Evolutionary conservation across 1,284 basidiomycete species (phyloP).

Genomic region (Somion occarium): DNA sequence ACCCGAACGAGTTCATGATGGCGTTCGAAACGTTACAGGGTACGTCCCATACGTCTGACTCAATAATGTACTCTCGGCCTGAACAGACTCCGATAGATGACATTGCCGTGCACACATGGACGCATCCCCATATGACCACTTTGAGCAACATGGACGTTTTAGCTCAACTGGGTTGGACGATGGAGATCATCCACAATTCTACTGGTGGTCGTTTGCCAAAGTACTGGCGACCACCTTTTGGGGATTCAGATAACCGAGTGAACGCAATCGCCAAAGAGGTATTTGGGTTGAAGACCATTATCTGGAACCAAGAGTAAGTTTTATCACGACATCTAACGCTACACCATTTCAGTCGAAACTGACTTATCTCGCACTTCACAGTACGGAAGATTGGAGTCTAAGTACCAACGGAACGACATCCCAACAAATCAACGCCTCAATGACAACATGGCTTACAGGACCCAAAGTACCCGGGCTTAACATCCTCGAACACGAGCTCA

Average conservation of each 20-base stretch:
- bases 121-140: conserved; percentile 79
- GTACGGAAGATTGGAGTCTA: conserved; percentile 67
- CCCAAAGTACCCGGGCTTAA: conserved; percentile 72
- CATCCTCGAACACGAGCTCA: conserved; percentile 83
- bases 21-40: conserved; percentile 42
- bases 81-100: conserved; percentile 34
- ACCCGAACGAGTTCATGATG: conserved; percentile 48
- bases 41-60: not conserved
- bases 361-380: conserved; percentile 25
- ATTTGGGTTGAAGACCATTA: conserved; percentile 62
- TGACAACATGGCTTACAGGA: conserved; percentile 55
- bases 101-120: conserved; percentile 80
- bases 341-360: too few species aligned
- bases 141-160: conserved; percentile 65
- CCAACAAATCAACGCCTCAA: conserved; percentile 37
- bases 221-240: conserved; percentile 77
- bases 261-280: conserved; percentile 69
- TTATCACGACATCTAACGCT: not conserved
- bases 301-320: conserved; percentile 79
- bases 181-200: conserved; percentile 77
- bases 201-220: conserved; percentile 69
- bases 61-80: not conserved
- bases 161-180: conserved; percentile 80
- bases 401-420: conserved; percentile 31
- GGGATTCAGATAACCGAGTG: conserved; percentile 72